Evolutionary conservation across 352 stramenopile genomes (phyloP).

Genomic region (Thalassiosira gravida): DNA sequence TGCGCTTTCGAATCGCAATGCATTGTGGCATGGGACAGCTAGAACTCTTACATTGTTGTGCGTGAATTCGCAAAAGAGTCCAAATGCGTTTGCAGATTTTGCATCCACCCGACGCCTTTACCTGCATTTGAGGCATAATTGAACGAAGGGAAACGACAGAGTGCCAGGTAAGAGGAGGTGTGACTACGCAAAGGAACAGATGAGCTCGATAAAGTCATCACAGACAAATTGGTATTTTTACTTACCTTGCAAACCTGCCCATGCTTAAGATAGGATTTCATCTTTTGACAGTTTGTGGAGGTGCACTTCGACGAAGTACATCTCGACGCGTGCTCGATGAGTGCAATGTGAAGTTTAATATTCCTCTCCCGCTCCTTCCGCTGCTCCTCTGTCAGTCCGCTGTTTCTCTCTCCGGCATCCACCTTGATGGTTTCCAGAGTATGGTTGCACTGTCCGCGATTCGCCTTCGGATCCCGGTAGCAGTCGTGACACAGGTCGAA

Average conservation of each 20-base stretch:
- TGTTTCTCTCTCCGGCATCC: slow-evolving; percentile 53
- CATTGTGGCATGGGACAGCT: slow-evolving; percentile 94
- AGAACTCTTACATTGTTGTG: slow-evolving; percentile 90
- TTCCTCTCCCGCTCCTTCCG: slow-evolving; percentile 93
- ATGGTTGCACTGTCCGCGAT: slow-evolving; percentile 87
- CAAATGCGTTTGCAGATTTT: slow-evolving; percentile 97
- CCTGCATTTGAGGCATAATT: slow-evolving; percentile 61
- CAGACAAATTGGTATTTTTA: too few species aligned
- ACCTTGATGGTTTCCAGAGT: slow-evolving; percentile 91
- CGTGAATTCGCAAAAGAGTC: slow-evolving; percentile 95
- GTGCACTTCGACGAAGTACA: slow-evolving; percentile 91
- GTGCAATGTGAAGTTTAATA: slow-evolving; percentile 95
- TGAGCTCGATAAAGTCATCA: too few species aligned
- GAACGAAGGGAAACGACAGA: too few species aligned
- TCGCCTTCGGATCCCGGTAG: slow-evolving; percentile 89
- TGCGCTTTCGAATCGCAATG: slow-evolving; percentile 80
- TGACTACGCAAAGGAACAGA: too few species aligned
- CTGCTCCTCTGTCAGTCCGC: slow-evolving; percentile 87
- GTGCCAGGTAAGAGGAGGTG: too few species aligned
- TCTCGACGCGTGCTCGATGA: slow-evolving; percentile 94
- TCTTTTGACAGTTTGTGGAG: slow-evolving; percentile 96
- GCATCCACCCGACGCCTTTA: slow-evolving; percentile 88
- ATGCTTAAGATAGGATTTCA: slow-evolving; percentile 90
- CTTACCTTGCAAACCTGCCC: slow-evolving; percentile 67
- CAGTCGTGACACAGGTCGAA: slow-evolving; percentile 95